These are phyloP conservation scores for Colletotrichum endophyticum DNA, from an alignment of 2,329 filamentous ascomycete species.

Conservation along the genomic window DNA sequence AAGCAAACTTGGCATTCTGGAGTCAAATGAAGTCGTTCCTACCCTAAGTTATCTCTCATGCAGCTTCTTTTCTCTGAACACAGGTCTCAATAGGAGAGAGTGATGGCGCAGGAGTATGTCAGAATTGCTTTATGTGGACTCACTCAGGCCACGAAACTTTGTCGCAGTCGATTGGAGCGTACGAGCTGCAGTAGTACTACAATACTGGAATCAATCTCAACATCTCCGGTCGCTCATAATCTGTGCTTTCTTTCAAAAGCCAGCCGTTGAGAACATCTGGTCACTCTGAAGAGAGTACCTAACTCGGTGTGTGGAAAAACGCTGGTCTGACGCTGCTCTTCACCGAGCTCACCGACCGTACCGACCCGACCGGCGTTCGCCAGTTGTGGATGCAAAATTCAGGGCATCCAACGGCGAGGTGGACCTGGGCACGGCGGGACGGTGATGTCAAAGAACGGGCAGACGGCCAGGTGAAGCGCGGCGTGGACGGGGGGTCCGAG, in stretches of 20 bases:
- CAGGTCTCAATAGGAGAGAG: rapidly evolving
- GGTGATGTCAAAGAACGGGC: neutral
- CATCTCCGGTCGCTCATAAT: neutral
- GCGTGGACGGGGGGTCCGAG: neutral
- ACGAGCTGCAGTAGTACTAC: neutral
- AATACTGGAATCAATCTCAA: neutral
- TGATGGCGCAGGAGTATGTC: neutral
- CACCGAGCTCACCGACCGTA: neutral
- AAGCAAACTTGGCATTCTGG: neutral
- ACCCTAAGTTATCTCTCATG: too few species aligned
- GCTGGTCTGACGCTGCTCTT: neutral
- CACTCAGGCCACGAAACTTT: neutral
- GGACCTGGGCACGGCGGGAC: neutral
- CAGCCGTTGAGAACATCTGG: neutral
- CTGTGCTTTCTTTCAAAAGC: neutral
- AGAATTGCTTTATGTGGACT: too few species aligned
- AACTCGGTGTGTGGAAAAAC: neutral
- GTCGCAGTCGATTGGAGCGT: neutral
- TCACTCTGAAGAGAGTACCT: neutral
- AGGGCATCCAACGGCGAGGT: neutral
- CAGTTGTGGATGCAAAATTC: neutral
- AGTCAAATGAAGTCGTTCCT: neutral
- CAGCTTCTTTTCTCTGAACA: neutral
- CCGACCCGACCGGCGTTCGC: neutral
- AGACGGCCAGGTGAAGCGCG: neutral